phyloP scores from a whole-genome alignment of 1,139 yeast genomes.

The Geotrichum armillariae region DNA sequence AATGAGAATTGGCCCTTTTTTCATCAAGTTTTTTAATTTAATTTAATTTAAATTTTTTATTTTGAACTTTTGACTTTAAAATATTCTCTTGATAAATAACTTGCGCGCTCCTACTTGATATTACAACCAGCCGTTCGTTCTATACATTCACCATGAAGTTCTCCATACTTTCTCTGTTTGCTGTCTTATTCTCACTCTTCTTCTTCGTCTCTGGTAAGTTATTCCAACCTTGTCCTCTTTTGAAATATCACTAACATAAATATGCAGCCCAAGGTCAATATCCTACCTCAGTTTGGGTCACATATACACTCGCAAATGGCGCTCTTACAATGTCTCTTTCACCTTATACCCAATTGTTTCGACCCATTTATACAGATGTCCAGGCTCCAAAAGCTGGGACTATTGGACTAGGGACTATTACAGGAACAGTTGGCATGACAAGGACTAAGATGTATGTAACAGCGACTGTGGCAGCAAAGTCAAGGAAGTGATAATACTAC shows the following conservation, averaged over 20 bases:
- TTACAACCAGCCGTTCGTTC: too few relatives aligned
- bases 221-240: too few relatives aligned
- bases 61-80: too few relatives aligned
- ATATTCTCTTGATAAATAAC: too few relatives aligned
- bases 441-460: slow-evolving; percentile 22
- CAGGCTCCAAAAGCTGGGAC: slow-evolving; percentile 49
- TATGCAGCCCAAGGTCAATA: slow-evolving; percentile 3
- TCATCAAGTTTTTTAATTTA: too few relatives aligned
- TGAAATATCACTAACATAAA: neutral
- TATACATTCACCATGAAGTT: too few relatives aligned
- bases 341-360: slow-evolving; percentile 52
- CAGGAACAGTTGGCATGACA: slow-evolving; percentile 59
- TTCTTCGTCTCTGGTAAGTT: neutral
- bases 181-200: too few relatives aligned
- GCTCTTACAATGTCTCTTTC: slow-evolving; percentile 24
- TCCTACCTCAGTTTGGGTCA: slow-evolving; percentile 14
- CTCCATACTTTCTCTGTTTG: too few relatives aligned
- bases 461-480: neutral
- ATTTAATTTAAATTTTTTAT: too few relatives aligned
- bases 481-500: neutral
- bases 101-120: too few relatives aligned
- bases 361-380: slow-evolving; percentile 41
- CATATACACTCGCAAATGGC: slow-evolving; percentile 20
- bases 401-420: slow-evolving; percentile 57
- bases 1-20: too few relatives aligned